Base-by-base conservation (phyloP, 2,329 filamentous ascomycete species). In the Chalaropsis ovoidea region DNA sequence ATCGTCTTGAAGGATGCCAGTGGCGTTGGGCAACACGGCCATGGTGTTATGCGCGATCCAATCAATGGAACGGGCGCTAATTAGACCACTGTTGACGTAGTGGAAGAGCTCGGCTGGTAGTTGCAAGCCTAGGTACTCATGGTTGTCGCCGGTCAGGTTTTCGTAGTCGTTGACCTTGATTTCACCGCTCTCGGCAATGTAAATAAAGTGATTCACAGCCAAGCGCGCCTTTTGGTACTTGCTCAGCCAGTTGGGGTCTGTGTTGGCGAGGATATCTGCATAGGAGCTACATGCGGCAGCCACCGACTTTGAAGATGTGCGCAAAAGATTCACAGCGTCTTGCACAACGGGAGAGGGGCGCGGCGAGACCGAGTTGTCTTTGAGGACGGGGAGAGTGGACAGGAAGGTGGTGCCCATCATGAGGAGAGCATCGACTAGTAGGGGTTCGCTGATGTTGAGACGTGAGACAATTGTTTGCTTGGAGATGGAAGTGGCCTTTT, bases 21-120 rank as follows among this genome's bases (percentile, higher is more conserved):
- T 94, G 64, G 96, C 79, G 3, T 93, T 94, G n/a, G 93, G 87
- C 63, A 85, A 81, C 63, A 96, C 82, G 39, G 88, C 77, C 66
- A 95, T 83, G 73, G 93, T 86, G 69, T 87, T 85, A 64, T 90
- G 87, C 3, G 89, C 88, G 70, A 96, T 84, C 82, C 86, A 93
- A 73, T 88, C 89, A 13, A 95, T 81, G 45, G 96, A 80, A 61
- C 89, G 85, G 27, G 90, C 81, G 35, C 89, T 85, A 69, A 97
- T 84, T 54, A 96, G 78, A 42, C 90, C 94, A 63, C 83, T 86
- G 67, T 90, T 91, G 62, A 96, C 80, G 74, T 97, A 97, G 74
- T 90, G 88, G 73, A 93, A 92, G 19, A 97, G 80, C 75, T 99
- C 94, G 49, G 91, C 86, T 0, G 94, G 91, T 4, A 99, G 80